phyloP scores from a whole-genome alignment of 257 asterid species.

The Coffea eugenioides region DNA sequence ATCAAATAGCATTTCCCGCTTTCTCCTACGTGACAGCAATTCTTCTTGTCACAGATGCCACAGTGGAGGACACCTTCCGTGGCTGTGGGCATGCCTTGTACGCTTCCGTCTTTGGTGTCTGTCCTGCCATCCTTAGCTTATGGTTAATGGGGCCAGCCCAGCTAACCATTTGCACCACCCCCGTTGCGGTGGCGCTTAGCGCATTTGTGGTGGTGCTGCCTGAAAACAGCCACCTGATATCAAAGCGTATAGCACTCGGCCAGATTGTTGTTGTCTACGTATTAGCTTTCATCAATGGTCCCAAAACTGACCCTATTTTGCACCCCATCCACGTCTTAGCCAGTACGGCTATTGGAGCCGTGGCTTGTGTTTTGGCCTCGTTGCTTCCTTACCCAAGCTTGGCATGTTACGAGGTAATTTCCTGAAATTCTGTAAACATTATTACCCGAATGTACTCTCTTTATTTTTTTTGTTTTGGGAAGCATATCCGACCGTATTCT shows the following conservation, averaged over 20 bases:
- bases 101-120: constrained; percentile 51
- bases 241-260: constrained; percentile 77
- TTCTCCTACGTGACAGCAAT: constrained; percentile 75
- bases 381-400: constrained; percentile 64
- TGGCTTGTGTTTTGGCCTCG: constrained; percentile 65
- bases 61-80: constrained; percentile 64
- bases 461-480: too few relatives aligned
- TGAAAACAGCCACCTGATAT: constrained; percentile 51
- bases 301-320: constrained; percentile 45
- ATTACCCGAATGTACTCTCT: too few relatives aligned
- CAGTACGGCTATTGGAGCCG: constrained; percentile 74
- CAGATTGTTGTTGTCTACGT: constrained; percentile 74
- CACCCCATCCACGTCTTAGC: constrained; percentile 72
- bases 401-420: constrained; percentile 62
- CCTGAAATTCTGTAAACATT: too few relatives aligned
- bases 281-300: constrained; percentile 55
- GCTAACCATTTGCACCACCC: constrained; percentile 45
- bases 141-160: constrained; percentile 61
- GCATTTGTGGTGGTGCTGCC: constrained; percentile 68
- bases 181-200: constrained; percentile 47
- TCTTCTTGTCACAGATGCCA: constrained; percentile 58
- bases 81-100: constrained; percentile 68
- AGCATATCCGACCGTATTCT: too few relatives aligned
- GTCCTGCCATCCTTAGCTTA: constrained; percentile 55
- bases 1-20: constrained; percentile 57